Evolutionary conservation across 1,139 yeast species (phyloP).

Genomic region (Geotrichum candidum): DNA sequence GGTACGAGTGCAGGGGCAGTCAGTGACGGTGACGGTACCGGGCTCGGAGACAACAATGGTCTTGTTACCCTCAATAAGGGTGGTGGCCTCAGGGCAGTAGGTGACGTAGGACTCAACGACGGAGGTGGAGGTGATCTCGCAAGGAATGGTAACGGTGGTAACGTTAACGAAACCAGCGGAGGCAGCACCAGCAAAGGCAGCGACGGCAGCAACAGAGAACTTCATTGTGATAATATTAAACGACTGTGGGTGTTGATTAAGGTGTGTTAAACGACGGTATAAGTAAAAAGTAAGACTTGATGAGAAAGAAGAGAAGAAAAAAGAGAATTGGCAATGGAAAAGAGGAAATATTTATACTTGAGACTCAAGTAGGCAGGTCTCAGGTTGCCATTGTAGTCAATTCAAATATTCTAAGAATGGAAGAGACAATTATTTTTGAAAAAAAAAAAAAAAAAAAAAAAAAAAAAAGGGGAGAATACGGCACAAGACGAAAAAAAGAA

Average conservation of each 20-base stretch:
- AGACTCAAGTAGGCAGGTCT: neutral
- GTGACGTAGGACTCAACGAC: constrained; percentile 38
- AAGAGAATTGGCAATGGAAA: neutral
- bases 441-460: neutral
- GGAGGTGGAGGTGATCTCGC: constrained; percentile 27
- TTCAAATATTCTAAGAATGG: neutral
- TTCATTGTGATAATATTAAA: constrained; percentile 31
- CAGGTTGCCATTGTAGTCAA: neutral
- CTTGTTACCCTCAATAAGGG: constrained; percentile 34
- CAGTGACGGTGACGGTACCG: constrained; percentile 41
- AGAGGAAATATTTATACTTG: neutral
- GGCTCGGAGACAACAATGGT: constrained; percentile 40
- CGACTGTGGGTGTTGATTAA: neutral
- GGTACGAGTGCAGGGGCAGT: constrained; percentile 53
- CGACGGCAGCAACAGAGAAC: constrained; percentile 24
- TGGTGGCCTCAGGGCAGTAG: constrained; percentile 41
- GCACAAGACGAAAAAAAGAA: neutral
- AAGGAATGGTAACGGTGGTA: constrained; percentile 26
- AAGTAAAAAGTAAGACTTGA: neutral
- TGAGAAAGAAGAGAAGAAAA: neutral
- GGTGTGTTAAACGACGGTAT: neutral
- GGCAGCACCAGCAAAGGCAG: constrained; percentile 22
- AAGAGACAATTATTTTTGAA: no score
- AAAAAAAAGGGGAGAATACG: neutral
- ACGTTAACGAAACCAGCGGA: constrained; percentile 23